Percentiles rank a stretch among this genome's conserved stretches.
These are phyloP conservation scores for Nakazawaea anatomiae DNA, from an alignment of 805 yeast species.

Conservation along the genomic window DNA sequence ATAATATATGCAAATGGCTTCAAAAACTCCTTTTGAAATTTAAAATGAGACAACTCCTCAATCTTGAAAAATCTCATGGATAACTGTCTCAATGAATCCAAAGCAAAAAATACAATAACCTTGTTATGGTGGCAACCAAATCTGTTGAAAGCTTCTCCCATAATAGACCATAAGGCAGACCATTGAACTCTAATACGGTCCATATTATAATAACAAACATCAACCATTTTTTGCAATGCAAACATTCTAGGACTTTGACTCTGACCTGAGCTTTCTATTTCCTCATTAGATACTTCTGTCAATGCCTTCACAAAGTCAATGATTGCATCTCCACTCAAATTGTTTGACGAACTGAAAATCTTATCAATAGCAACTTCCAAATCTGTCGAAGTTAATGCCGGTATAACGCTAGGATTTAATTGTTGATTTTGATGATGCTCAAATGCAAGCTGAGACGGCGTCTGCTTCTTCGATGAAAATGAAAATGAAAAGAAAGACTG, in stretches of 20 bases:
- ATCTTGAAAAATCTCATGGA: conserved; percentile 88
- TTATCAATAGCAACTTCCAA: conserved; percentile 78
- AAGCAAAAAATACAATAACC: conserved; percentile 80
- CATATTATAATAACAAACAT: conserved; percentile 97
- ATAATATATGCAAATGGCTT: conserved; percentile 84
- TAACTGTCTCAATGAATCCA: conserved; percentile 89
- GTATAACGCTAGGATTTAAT: conserved; percentile 51
- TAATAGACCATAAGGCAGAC: conserved; percentile 91
- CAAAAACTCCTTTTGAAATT: conserved; percentile 90
- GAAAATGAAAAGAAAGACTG: conserved; percentile 43
- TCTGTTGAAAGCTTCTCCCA: conserved; percentile 83
- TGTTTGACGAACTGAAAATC: conserved; percentile 77
- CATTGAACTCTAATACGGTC: conserved; percentile 92
- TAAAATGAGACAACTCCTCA: conserved; percentile 92
- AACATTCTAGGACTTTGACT: conserved; percentile 84
- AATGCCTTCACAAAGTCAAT: conserved; percentile 82
- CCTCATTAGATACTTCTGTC: conserved; percentile 83
- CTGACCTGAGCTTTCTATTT: conserved; percentile 81
- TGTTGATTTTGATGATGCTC: conserved; percentile 69
- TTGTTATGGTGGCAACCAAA: conserved; percentile 78
- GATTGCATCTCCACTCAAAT: conserved; percentile 77
- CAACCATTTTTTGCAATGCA: conserved; percentile 91
- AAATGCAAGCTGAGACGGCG: conserved; percentile 63
- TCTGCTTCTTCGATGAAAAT: conserved; percentile 32
- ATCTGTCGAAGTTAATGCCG: conserved; percentile 56